Base-by-base conservation (phyloP, 2,329 filamentous ascomycete genomes). In the Tympanopsis confertula region DNA sequence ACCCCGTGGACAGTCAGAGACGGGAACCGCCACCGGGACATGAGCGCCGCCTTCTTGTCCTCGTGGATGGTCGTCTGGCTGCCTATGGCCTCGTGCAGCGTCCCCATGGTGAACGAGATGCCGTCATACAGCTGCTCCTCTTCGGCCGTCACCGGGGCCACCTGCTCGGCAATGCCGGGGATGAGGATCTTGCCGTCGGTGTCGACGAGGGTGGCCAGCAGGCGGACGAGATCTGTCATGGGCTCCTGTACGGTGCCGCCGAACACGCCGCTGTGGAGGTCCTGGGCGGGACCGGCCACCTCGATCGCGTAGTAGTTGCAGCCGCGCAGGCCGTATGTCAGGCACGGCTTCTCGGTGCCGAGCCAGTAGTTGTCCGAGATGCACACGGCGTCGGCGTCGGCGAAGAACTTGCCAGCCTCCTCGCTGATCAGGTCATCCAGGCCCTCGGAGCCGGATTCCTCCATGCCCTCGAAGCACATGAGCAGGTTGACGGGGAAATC, bases 321-420 rank as follows among this genome's bases (percentile, higher is more conserved):
- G 38, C 91, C 91, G 48, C 91, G 84, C 44, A 98, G 82, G 50
- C 91, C 91, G 58, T 98, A 98, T 7, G 91, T 98, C 54, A 98
- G 66, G 61, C 91, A 98, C 12, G 91, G 91, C 73, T 95, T 95
- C 72, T 96, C 87, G 4, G 91, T 96, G 41, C 91, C 91, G 29
- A 98, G 79, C 91, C 91, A 98, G 78, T 98, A 98, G 74, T 98
- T 98, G 63, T 98, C 91, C 35, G 86, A 94, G 57, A 98, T 98
- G 66, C 91, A 98, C 42, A 96, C 86, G 4, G 88, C 91, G 48
- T 98, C 91, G 24, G 87, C 79, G 51, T 95, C 89, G 53, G 86
- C 86, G 68, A 98, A 98, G 70, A 81, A 96, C 51, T 85, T 83
- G 66, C 93, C 86, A 47, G 83, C 87, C 65, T 98, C 91, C 35